Base-by-base conservation (phyloP, 148 eudicot species). In the Rhododendron mucronatum region DNA sequence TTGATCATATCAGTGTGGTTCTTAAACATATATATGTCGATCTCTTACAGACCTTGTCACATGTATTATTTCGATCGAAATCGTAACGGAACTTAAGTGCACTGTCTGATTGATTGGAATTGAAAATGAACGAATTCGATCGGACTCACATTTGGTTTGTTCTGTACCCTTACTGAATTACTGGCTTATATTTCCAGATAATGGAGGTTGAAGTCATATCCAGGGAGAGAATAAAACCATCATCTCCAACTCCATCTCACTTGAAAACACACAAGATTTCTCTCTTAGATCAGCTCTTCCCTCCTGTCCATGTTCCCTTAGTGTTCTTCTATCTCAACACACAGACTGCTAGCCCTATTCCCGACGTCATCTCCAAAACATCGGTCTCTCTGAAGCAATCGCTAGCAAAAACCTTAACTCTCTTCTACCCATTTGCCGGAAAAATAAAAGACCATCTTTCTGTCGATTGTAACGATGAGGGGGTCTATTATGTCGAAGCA, bases 291-390 rank as follows among this genome's bases (percentile, higher is more conserved):
- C 14, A 67, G 33, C 35, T 28, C 35, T 73, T 87, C 41, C 71
- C 92, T 1, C 96, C 92, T 44, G 89, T 87, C 75, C 67, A 88
- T 39, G 69, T 91, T n/a, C 94, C 91, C 21, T 78, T 61, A 14
- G 91, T 91, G 0, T 82, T 91, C 44, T 23, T 55, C 61, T 55
- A 16, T 55, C 61, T 16, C 20, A 55, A 55, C 21, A 55, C 61
- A 55, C 61, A 55, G 21, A 55, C 20, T 55, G 4, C 61, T 67
- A 88, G 85, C 61, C 13, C 45, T 61, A 3, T 93, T 92, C 79
- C 75, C 89, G 12, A 86, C 83, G 2, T 30, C 57, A 2, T 91
- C 93, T 93, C 90, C 92, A 55, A 21, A 74, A 78, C 4, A 12
- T 76, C 13, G 83, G 86, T 10, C 16, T 3, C 10, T n/a, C 59